Conservation (phyloP, 2,329 filamentous ascomycete species). For the Xylaria sp. region DNA sequence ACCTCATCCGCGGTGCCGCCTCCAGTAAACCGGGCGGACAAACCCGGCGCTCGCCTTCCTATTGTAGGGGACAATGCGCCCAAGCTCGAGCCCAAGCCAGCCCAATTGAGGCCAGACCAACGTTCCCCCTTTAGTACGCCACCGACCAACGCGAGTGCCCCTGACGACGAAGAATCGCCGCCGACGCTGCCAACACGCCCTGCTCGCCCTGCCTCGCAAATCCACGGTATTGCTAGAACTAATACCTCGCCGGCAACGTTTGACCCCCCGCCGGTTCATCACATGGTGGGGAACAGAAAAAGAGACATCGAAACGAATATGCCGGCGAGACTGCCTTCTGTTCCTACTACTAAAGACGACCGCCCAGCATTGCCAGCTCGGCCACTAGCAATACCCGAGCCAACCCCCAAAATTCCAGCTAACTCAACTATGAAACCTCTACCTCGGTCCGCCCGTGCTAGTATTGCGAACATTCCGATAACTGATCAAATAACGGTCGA, state of each 20-base stretch:
- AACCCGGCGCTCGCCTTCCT: conserved; percentile 68
- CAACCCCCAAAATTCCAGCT: conserved; percentile 38
- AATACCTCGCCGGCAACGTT: conserved; percentile 46
- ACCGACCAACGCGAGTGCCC: conserved; percentile 72
- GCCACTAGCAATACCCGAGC: conserved; percentile 47
- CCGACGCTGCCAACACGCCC: conserved; percentile 57
- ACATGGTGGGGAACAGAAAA: conserved; percentile 51
- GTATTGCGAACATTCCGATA: conserved; percentile 37
- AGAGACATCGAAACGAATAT: conserved; percentile 52
- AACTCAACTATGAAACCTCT: conserved; percentile 48
- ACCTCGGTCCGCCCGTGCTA: conserved; percentile 51
- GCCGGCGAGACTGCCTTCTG: conserved; percentile 44
- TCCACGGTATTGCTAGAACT: conserved; percentile 38
- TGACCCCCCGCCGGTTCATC: conserved; percentile 61
- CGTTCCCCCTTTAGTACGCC: conserved; percentile 87
- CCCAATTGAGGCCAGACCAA: conserved; percentile 47
- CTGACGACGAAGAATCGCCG: conserved; percentile 54
- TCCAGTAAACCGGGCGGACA: conserved; percentile 80
- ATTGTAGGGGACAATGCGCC: conserved; percentile 37
- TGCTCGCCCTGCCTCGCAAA: conserved; percentile 50
- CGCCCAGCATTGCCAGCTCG: conserved; percentile 57
- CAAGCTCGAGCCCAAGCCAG: conserved; percentile 43
- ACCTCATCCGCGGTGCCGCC: conserved; percentile 62
- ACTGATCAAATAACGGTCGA: conserved; percentile 31
- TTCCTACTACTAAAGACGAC: conserved; percentile 51